Evolutionary conservation across 1,284 basidiomycete species (phyloP).

Genomic region (Stereum hirsutum): DNA sequence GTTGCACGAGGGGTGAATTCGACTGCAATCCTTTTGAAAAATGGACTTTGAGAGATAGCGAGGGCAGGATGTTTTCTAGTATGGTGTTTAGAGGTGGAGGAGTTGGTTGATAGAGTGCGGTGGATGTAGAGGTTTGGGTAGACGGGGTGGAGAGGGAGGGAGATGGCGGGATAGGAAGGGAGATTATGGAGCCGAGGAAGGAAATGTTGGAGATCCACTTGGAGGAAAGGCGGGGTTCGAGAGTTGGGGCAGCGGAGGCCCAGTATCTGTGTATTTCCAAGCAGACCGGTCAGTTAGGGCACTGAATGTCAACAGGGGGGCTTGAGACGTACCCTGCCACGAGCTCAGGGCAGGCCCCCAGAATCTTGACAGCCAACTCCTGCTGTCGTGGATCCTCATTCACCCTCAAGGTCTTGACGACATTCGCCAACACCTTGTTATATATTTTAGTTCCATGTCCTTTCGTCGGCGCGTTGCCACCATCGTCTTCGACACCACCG

Average conservation of each 20-base stretch:
- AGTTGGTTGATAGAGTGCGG: constrained; percentile 44
- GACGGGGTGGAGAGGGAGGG: constrained; percentile 53
- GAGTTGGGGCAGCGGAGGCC: constrained; percentile 61
- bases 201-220: constrained; percentile 87
- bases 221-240: constrained; percentile 83
- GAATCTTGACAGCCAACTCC: constrained; percentile 74
- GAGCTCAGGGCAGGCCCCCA: constrained; percentile 79
- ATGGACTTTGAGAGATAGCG: constrained; percentile 56
- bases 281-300: constrained; percentile 7
- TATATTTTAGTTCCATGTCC: constrained; percentile 64
- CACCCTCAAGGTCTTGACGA: constrained; percentile 67
- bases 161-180: constrained; percentile 59
- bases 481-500: constrained; percentile 16
- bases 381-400: constrained; percentile 84
- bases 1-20: constrained; percentile 68
- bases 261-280: constrained; percentile 65
- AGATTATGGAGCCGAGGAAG: constrained; percentile 71
- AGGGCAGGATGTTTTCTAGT: constrained; percentile 72
- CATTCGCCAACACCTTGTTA: constrained; percentile 78
- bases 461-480: constrained; percentile 18
- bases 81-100: constrained; percentile 67
- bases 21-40: constrained; percentile 76
- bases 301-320: constrained; percentile 1
- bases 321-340: constrained; percentile 53
- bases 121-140: no score